These are phyloP conservation scores for Thermomucor indicae-seudaticae DNA, from an alignment of 371 early-diverging fungal species.

Conservation along the genomic window DNA sequence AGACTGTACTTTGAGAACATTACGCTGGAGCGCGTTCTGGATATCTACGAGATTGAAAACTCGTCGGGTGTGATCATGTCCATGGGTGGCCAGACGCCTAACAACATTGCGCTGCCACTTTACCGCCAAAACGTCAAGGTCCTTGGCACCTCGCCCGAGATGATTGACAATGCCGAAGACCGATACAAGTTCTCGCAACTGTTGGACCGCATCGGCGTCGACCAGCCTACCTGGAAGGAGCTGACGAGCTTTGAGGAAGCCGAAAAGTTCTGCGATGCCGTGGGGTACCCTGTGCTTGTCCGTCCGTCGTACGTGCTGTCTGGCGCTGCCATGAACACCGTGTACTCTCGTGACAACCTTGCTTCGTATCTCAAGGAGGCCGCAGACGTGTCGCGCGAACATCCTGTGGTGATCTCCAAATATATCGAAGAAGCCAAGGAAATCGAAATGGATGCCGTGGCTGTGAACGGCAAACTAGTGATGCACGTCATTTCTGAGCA, in stretches of 20 bases:
- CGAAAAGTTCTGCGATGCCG: conserved; percentile 71
- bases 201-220: conserved; percentile 86
- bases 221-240: conserved; percentile 95
- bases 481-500: conserved; percentile 91
- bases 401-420: conserved; percentile 93
- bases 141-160: conserved; percentile 86
- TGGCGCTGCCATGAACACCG: conserved; percentile 97
- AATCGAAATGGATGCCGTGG: conserved; percentile 92
- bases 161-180: conserved; percentile 91
- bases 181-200: conserved; percentile 90
- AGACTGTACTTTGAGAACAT: conserved; percentile 94
- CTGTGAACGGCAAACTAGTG: conserved; percentile 74
- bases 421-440: conserved; percentile 92
- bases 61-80: conserved; percentile 80
- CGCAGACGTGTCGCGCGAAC: conserved; percentile 82
- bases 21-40: conserved; percentile 86
- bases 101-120: conserved; percentile 89
- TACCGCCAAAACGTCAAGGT: conserved; percentile 68
- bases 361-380: conserved; percentile 74
- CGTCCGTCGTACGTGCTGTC: conserved; percentile 95
- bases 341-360: conserved; percentile 69
- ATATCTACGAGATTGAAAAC: conserved; percentile 85
- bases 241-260: conserved; percentile 79
- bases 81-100: conserved; percentile 91
- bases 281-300: conserved; percentile 90